These are phyloP conservation scores for Arthrobotrys conoides DNA, from an alignment of 2,329 filamentous ascomycete species.

Conservation along the genomic window DNA sequence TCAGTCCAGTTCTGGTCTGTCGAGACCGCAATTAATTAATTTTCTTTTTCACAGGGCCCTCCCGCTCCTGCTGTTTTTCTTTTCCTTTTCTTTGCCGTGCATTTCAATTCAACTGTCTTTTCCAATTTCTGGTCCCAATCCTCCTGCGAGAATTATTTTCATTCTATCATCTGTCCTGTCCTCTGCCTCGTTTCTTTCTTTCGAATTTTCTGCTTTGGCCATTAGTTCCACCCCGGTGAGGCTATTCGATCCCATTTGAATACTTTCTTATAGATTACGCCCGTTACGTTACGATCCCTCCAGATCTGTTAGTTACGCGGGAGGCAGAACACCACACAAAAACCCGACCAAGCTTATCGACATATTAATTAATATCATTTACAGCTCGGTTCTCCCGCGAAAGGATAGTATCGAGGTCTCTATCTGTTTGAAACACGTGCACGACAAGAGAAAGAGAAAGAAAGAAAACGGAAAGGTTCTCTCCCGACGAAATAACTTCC, in stretches of 20 bases:
- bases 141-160: conserved; percentile 37
- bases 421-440: conserved; percentile 20
- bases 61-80: conserved; percentile 25
- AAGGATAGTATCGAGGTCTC: conserved; percentile 8
- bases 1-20: conserved; percentile 17
- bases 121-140: conserved; percentile 20
- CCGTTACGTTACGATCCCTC: conserved; percentile 20
- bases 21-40: conserved; percentile 21
- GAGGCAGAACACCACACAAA: conserved; percentile 46
- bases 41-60: conserved; percentile 12
- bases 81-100: conserved; percentile 14
- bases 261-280: conserved; percentile 27
- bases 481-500: background rate
- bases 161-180: conserved; percentile 15
- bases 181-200: background rate
- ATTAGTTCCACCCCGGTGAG: background rate
- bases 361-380: background rate
- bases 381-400: conserved; percentile 22
- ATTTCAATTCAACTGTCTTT: conserved; percentile 32
- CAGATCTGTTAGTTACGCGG: conserved; percentile 49
- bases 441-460: conserved; percentile 6
- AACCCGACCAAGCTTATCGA: conserved; percentile 19
- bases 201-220: background rate
- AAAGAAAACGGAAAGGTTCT: background rate
- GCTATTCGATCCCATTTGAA: conserved; percentile 26